Conservation (phyloP, 371 early-diverging fungal genomes). For the Mortierella sp. region DNA sequence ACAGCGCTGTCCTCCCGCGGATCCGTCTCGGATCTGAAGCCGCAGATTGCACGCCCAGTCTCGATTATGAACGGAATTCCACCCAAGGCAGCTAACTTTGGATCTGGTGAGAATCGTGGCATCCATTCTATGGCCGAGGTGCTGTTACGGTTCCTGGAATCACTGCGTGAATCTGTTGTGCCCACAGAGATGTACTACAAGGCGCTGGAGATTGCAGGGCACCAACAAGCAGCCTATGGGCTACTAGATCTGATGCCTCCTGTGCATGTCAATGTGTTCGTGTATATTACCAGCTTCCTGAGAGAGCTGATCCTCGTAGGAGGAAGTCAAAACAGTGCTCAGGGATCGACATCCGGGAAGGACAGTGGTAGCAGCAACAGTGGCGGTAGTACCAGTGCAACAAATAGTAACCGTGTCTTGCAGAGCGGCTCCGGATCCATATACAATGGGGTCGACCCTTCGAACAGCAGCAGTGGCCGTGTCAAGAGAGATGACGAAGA, state of each 20-base stretch:
- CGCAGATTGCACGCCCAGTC: conserved; percentile 47
- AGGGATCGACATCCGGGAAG: neutral
- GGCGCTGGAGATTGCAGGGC: conserved; percentile 64
- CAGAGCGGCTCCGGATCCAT: conserved; percentile 35
- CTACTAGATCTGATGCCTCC: conserved; percentile 67
- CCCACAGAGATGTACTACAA: conserved; percentile 69
- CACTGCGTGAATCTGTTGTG: conserved; percentile 81
- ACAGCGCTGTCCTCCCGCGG: conserved; percentile 33
- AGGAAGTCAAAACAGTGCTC: conserved; percentile 10
- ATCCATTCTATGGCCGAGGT: conserved; percentile 85
- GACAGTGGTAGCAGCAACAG: neutral
- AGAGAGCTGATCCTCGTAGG: conserved; percentile 66
- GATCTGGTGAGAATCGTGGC: conserved; percentile 59
- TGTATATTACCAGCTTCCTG: conserved; percentile 81
- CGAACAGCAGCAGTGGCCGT: conserved; percentile 13
- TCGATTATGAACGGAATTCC: conserved; percentile 51
- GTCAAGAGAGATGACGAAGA: conserved; percentile 44
- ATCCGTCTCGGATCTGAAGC: conserved; percentile 33
- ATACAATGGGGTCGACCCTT: conserved; percentile 26
- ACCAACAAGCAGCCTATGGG: conserved; percentile 29
- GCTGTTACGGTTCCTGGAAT: conserved; percentile 76
- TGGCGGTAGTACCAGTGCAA: neutral
- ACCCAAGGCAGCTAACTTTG: conserved; percentile 43
- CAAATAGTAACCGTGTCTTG: conserved; percentile 8
- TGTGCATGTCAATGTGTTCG: conserved; percentile 76